A percentile compares a stretch with the other conserved stretches of the same genome.
Evolutionary conservation across 352 stramenopile species (phyloP).

Genomic region (Globisporangium acanthophoron): DNA sequence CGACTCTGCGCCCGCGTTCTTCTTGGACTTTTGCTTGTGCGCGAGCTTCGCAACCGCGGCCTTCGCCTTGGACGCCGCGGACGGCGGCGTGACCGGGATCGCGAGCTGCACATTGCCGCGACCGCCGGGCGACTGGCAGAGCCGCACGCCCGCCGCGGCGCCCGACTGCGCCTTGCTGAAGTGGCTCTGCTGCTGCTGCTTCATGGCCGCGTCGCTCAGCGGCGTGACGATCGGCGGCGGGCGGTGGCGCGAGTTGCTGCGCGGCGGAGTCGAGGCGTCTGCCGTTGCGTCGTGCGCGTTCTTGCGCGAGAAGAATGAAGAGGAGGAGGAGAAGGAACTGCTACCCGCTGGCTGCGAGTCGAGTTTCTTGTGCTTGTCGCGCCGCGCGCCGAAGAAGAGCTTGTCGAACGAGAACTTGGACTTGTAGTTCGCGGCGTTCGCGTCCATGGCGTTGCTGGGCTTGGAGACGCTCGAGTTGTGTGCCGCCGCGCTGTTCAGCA

Average conservation of each 20-base stretch:
- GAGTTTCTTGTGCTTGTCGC: slow-evolving; percentile 13
- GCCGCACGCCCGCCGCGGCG: slow-evolving; percentile 8
- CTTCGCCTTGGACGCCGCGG: slow-evolving; percentile 3
- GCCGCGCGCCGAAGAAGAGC: slow-evolving; percentile 14
- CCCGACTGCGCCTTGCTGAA: background rate
- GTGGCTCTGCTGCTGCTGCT: background rate
- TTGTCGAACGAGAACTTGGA: slow-evolving; percentile 24
- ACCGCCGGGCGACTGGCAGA: slow-evolving; percentile 31
- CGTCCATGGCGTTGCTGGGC: background rate
- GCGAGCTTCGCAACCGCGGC: background rate
- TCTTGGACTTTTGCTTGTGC: slow-evolving; percentile 3
- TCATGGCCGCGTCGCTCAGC: background rate
- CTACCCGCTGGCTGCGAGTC: background rate
- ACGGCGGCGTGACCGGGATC: slow-evolving; percentile 27
- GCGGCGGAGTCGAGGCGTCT: background rate
- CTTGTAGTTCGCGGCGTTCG: slow-evolving; percentile 4
- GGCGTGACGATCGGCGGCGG: slow-evolving; percentile 18
- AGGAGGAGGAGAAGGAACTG: slow-evolving; percentile 4
- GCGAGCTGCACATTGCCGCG: slow-evolving; percentile 33
- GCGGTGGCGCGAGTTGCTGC: slow-evolving; percentile 14
- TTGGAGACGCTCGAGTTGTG: background rate
- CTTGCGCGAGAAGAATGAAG: slow-evolving; percentile 10
- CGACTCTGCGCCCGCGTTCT: background rate
- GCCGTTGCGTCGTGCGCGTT: background rate
- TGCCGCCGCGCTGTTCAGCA: background rate